These are phyloP conservation scores for Elaeagnus macrophylla DNA, from an alignment of 306 rosid genomes.

Conservation along the genomic window DNA sequence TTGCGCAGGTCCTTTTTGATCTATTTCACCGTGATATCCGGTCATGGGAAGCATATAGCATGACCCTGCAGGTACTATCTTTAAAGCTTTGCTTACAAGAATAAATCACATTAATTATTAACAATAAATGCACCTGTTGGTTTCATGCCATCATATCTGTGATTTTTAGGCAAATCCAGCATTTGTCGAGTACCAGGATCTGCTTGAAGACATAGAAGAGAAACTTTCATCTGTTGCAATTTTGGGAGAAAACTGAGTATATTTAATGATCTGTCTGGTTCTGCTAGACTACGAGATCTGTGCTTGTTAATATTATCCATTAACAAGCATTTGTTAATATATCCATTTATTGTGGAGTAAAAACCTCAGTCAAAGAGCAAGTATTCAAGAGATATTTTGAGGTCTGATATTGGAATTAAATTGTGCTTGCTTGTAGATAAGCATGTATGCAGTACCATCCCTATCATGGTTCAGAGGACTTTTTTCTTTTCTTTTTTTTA, in stretches of 20 bases:
- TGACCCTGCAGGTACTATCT: conserved; percentile 60
- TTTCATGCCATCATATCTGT: conserved; percentile 8
- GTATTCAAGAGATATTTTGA: too few species aligned
- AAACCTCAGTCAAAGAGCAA: too few species aligned
- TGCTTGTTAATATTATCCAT: too few species aligned
- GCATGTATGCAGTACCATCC: too few species aligned
- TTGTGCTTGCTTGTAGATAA: too few species aligned
- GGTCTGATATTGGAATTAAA: too few species aligned
- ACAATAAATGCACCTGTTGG: not conserved
- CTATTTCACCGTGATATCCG: conserved; percentile 69
- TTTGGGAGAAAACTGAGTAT: conserved; percentile 31
- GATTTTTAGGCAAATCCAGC: conserved; percentile 44
- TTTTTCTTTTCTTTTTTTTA: too few species aligned
- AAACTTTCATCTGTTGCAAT: conserved; percentile 51
- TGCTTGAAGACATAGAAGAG: conserved; percentile 62
- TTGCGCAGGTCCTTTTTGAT: conserved; percentile 71
- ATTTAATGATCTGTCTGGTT: too few species aligned
- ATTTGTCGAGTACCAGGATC: conserved; percentile 67
- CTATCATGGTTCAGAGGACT: too few species aligned
- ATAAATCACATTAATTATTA: not conserved
- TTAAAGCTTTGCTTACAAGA: not conserved
- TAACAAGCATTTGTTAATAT: too few species aligned
- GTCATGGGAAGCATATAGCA: conserved; percentile 77
- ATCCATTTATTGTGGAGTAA: too few species aligned
- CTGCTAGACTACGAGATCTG: too few species aligned